Evolutionary conservation across 345 rosid genomes (phyloP), one percentile per base, ranked within the genome.

Genomic region (Reutealis trisperma): DNA sequence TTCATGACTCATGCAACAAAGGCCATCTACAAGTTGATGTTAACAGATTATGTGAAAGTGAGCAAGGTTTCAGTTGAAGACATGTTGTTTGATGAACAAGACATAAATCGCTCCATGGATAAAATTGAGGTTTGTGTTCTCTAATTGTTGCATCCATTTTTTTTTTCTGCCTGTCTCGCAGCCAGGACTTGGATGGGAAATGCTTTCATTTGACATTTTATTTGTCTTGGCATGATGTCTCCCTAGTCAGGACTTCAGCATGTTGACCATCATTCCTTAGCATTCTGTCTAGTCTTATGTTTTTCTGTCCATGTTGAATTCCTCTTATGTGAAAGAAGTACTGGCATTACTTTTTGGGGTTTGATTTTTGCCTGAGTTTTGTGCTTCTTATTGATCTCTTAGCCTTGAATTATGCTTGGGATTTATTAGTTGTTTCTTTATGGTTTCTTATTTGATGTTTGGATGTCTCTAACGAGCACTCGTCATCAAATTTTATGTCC

Each of bases 1-100:
- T 95, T 92, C 81, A 93, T 93, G 99, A 96, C 99, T 45, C 96
- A 96, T 88, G 98, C 98, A 6, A 96, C 99, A 42, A 96, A 96
- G 82, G 99, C 93, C 64, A 90, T 96, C 63, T 96, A 93, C 86
- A 93, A 89, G 88, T 76, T 96, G 84, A 78, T 96, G 55, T 79
- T 96, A 85, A 89, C 96, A 0, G 97, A 96, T 89, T 96, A 93
- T 84, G 94, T 96, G 0, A 96, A 96, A 92, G 97, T 93, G 54
- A 96, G 99, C 91, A 96, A 96, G 78, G 94, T 96, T 68, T 96
- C 98, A 4, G 91, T 93, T 63, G 99, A 96, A 85, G 99, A 96
- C 75, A 96, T 96, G 98, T 62, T 96, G 81, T 96, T 85, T 74
- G 94, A 91, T 86, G 99, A 93, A 75, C 96, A 93, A 76, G 99